Base-by-base conservation (phyloP, 169 alveolate species). In the Plasmodium adleri region DNA sequence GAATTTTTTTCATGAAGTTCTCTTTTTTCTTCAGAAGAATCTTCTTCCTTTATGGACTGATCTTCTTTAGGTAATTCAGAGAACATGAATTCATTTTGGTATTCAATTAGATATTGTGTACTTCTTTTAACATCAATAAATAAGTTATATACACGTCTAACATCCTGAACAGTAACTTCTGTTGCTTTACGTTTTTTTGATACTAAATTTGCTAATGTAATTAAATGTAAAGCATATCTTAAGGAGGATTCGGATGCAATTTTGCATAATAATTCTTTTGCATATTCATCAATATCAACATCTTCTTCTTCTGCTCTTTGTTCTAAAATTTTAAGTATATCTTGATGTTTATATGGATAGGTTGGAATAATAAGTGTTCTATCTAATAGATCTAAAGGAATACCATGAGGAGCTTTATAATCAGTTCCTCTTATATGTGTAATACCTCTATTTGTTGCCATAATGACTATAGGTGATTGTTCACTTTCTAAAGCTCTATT, bases 381-480 rank as follows among this genome's bases (percentile, higher is more conserved):
- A 94, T 99, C 99, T 64, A 99, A 95, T 60, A 99, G 94, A 94
- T 99, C 99, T 49, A 98, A 93, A 1, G 99, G 99, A 15, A 99
- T 94, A 56, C 99, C 99, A 93, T 99, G 99, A 45, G 99, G 99
- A 49, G 99, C 94, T 87, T 96, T 96, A 94, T 97, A 98, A 87
- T 97, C 98, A 1, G 99, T 99, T 70, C 99, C 99, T 86, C 99
- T 95, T 80, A 98, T 97, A 68, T 95, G 95, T 49, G 99, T 96
- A 50, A 98, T 98, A 32, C 99, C 99, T 89, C 99, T 95, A 91
- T 99, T 99, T 12, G 99, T 98, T n/a, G 99, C 99, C 99, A 99
- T 97, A 74, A 99, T 98, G 52, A 99, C 98, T 58, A 98, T 95
- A 22, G 99, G 99, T 22, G 99, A 98, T 32, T 95, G 95, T 67